These are phyloP conservation scores for Tylopilus cervinicoccineus DNA, from an alignment of 768 basidiomycete genomes.

Conservation along the genomic window DNA sequence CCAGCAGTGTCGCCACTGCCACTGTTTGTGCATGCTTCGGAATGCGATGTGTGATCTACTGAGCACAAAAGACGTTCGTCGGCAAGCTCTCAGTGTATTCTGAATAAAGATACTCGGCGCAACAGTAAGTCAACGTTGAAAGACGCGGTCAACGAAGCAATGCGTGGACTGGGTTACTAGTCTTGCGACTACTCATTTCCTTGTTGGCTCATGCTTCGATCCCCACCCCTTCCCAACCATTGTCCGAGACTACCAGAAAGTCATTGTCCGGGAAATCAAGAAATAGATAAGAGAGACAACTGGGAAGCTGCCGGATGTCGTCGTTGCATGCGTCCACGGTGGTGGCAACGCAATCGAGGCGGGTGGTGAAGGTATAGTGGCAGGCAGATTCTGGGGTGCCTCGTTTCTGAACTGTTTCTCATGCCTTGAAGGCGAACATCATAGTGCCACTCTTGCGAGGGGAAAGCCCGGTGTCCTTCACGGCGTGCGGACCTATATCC, in stretches of 20 bases:
- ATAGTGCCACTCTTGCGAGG: conserved; percentile 1
- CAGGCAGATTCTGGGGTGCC: not conserved
- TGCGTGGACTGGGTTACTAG: conserved; percentile 2
- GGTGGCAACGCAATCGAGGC: conserved; percentile 2
- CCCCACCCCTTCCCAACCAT: conserved; percentile 3
- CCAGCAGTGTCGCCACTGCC: not conserved
- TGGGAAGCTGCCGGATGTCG: not conserved
- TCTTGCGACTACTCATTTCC: conserved; percentile 1
- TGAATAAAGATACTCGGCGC: not conserved
- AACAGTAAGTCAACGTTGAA: not conserved
- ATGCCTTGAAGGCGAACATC: conserved; percentile 1
- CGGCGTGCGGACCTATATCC: not conserved
- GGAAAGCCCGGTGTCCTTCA: not conserved
- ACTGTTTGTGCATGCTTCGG: not conserved
- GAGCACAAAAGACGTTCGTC: not conserved
- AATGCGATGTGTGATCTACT: not conserved
- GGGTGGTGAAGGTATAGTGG: not conserved
- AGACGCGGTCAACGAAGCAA: conserved; percentile 2
- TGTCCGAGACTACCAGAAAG: conserved; percentile 2
- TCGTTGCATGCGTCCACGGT: not conserved
- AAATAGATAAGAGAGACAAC: not conserved
- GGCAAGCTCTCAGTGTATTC: not conserved
- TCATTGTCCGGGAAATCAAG: not conserved
- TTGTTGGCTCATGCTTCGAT: conserved; percentile 1
- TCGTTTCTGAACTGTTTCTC: not conserved